Evolutionary conservation across 106 monocot species (phyloP).

Genomic region (Allium sativum): DNA sequence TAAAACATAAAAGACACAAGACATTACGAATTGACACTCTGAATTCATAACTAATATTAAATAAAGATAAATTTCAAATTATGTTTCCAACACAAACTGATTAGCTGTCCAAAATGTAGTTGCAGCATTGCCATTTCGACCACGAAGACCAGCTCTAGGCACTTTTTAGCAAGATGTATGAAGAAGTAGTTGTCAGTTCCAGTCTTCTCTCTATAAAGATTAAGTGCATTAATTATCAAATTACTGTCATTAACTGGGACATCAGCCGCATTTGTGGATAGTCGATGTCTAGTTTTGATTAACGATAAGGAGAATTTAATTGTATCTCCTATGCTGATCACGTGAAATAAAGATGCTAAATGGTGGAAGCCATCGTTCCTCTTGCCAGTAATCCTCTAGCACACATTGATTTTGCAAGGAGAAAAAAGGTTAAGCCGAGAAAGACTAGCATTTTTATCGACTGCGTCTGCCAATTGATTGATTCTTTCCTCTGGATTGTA

Average conservation of each 20-base stretch:
- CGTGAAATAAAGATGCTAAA: constrained; percentile 96
- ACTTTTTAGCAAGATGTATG: constrained; percentile 98
- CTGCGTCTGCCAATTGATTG: constrained; percentile 68
- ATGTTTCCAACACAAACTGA: too few relatives aligned
- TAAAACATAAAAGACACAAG: not conserved
- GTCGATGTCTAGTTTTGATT: constrained; percentile 50
- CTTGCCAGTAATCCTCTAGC: constrained; percentile 89
- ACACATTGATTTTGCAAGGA: constrained; percentile 97
- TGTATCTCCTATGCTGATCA: constrained; percentile 92
- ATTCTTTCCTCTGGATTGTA: constrained; percentile 70
- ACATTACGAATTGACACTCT: too few relatives aligned
- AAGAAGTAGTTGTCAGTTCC: constrained; percentile 77
- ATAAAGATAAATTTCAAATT: too few relatives aligned
- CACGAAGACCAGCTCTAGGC: constrained; percentile 96
- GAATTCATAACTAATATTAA: too few relatives aligned
- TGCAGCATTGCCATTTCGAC: constrained; percentile 97
- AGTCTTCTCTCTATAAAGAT: constrained; percentile 90
- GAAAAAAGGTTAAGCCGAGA: constrained; percentile 83
- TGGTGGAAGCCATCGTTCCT: constrained; percentile 94
- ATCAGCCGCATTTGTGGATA: constrained; percentile 78
- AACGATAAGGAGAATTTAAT: constrained; percentile 96
- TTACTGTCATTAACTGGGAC: constrained; percentile 89
- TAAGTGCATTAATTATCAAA: constrained; percentile 95
- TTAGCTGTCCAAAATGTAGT: constrained; percentile 99
- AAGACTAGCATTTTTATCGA: constrained; percentile 54